A percentile compares a stretch with the other conserved stretches of the same genome.
Evolutionary conservation across 2,329 filamentous ascomycete genomes (phyloP).

Genomic region (Claviceps maximensis): DNA sequence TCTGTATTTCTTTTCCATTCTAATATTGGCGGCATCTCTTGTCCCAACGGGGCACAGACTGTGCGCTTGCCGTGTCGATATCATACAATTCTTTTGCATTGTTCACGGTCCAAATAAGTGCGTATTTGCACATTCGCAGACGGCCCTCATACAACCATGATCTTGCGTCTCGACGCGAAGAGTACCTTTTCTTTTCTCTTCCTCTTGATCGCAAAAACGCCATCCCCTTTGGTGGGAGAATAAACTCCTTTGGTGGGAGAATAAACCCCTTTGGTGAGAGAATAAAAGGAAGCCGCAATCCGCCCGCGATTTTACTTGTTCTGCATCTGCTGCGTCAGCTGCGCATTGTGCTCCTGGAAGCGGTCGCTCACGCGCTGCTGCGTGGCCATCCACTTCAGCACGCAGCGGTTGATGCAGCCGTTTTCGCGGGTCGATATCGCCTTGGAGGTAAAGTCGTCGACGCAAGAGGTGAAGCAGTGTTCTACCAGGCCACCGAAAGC

Average conservation of each 20-base stretch:
- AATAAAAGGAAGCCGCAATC: background rate
- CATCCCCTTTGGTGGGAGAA: no score
- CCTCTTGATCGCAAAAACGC: no score
- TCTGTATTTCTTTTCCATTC: background rate
- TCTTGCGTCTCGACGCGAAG: no score
- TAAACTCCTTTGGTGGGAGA: no score
- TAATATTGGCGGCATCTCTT: background rate
- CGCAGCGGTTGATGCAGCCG: slow-evolving; percentile 85
- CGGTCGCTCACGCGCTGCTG: slow-evolving; percentile 82
- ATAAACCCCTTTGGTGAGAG: background rate
- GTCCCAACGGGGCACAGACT: background rate
- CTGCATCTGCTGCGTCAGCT: slow-evolving; percentile 40
- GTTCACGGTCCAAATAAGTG: background rate
- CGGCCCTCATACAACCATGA: background rate
- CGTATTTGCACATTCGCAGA: background rate
- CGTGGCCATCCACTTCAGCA: slow-evolving; percentile 90
- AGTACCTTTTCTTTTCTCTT: no score
- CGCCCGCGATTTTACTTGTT: slow-evolving; percentile 22
- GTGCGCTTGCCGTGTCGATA: background rate
- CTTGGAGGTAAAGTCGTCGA: slow-evolving; percentile 98
- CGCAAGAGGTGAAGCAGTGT: slow-evolving; percentile 91
- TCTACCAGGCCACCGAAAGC: slow-evolving; percentile 42
- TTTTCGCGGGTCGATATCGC: slow-evolving; percentile 77
- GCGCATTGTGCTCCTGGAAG: slow-evolving; percentile 62
- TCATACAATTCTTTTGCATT: slow-evolving; percentile 3